A percentile compares a stretch with the other conserved stretches of the same genome.
These are phyloP conservation scores for Raffaelea deltoideospora DNA, from an alignment of 2,329 filamentous ascomycete genomes.

Conservation along the genomic window DNA sequence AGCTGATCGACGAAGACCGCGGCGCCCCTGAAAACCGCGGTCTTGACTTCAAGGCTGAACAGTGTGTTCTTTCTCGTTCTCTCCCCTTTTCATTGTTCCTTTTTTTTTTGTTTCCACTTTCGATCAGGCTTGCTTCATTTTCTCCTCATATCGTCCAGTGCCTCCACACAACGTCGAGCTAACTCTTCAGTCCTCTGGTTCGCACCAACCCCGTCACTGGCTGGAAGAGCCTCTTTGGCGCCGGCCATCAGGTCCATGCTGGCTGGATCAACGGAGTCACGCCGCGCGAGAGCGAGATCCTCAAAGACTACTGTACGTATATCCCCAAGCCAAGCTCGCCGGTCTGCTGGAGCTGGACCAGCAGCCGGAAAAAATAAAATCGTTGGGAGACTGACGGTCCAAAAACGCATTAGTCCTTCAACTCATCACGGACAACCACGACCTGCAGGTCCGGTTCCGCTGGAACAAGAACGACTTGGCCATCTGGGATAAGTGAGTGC, in stretches of 20 bases:
- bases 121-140: too few relatives aligned
- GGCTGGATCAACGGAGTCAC: slow-evolving; percentile 16
- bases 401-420: slow-evolving; percentile 10
- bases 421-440: slow-evolving; percentile 15
- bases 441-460: slow-evolving; percentile 16
- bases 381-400: too few relatives aligned
- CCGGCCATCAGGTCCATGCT: slow-evolving; percentile 14
- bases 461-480: slow-evolving; percentile 16
- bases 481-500: slow-evolving; percentile 15
- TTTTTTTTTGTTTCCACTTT: too few relatives aligned
- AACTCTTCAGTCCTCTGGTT: slow-evolving; percentile 10
- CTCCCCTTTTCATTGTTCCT: slow-evolving; percentile 11
- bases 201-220: slow-evolving; percentile 18
- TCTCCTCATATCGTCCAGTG: too few relatives aligned
- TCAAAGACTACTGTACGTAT: slow-evolving; percentile 13
- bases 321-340: too few relatives aligned
- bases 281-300: slow-evolving; percentile 18
- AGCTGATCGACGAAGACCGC: slow-evolving; percentile 15
- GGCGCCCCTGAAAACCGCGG: slow-evolving; percentile 15
- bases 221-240: slow-evolving; percentile 17
- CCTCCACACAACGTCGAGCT: too few relatives aligned
- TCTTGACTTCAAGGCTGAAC: slow-evolving; percentile 13
- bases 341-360: too few relatives aligned
- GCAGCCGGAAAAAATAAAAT: background rate
- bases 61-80: slow-evolving; percentile 17